phyloP scores from a whole-genome alignment of 78 protist species.

The Salpingoeca rosetta region DNA sequence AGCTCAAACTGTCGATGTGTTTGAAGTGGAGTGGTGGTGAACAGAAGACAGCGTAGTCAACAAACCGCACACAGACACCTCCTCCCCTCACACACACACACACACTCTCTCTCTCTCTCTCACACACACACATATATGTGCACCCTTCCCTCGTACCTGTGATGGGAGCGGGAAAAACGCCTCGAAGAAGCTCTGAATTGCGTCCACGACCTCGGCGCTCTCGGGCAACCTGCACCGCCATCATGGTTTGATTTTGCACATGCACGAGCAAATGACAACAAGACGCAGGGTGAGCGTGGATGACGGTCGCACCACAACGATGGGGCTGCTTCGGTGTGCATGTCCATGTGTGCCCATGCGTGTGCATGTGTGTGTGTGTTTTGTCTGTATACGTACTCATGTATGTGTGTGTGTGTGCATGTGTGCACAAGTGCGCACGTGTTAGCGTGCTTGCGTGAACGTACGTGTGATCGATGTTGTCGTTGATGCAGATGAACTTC shows the following conservation, averaged over 20 bases:
- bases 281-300: not conserved
- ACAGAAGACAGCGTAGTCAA: not conserved
- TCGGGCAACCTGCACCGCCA: not conserved
- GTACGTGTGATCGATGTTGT: conserved; percentile 60
- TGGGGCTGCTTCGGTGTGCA: no score
- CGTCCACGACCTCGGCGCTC: conserved; percentile 6
- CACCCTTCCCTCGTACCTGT: no score
- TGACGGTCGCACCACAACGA: not conserved
- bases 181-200: conserved; percentile 50
- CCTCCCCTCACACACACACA: not conserved
- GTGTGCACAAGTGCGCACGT: not conserved
- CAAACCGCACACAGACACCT: not conserved
- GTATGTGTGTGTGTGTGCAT: not conserved
- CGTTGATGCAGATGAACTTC: conserved; percentile 79
- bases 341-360: no score
- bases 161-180: conserved; percentile 63
- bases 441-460: conserved; percentile 13
- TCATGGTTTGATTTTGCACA: not conserved
- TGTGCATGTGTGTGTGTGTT: no score
- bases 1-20: conserved; percentile 42
- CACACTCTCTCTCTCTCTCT: not conserved
- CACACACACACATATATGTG: not conserved
- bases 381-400: no score
- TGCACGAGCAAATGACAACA: not conserved
- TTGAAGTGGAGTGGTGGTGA: not conserved